Percentiles rank a stretch among this genome's conserved stretches.
Conservation (phyloP, 768 basidiomycete genomes). For the Amanita phalloides region DNA sequence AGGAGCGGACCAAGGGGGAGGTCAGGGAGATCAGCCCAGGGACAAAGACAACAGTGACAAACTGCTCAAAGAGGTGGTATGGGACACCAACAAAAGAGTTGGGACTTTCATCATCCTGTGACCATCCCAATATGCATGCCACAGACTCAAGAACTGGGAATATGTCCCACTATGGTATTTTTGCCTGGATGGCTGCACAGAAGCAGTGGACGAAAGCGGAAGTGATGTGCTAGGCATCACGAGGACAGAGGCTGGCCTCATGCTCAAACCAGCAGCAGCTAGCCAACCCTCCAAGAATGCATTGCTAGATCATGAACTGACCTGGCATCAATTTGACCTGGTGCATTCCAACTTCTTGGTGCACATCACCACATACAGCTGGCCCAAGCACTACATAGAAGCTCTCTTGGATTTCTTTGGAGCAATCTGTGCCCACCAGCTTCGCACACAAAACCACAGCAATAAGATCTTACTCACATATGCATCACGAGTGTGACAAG, state of each 20-base stretch:
- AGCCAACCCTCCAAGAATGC: too few species aligned
- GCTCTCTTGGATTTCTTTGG: not conserved
- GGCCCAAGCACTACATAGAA: not conserved
- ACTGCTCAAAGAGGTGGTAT: not conserved
- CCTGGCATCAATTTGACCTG: too few species aligned
- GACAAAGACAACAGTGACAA: not conserved
- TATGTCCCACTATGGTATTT: not conserved
- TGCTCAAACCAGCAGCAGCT: too few species aligned
- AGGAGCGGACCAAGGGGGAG: too few species aligned
- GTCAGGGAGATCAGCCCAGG: too few species aligned
- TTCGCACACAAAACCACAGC: not conserved
- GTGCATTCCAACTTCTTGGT: too few species aligned
- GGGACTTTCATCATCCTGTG: not conserved
- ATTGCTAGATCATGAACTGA: too few species aligned
- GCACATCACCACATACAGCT: too few species aligned
- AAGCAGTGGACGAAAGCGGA: not conserved
- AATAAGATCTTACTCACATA: not conserved
- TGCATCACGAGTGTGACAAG: too few species aligned
- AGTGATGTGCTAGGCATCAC: not conserved
- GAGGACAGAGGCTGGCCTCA: not conserved
- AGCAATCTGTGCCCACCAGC: too few species aligned
- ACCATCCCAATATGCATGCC: not conserved
- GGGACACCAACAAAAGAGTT: not conserved
- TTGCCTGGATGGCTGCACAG: not conserved
- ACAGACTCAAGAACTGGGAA: not conserved